Conservation (phyloP, 805 yeast species). For the Metschnikowia cubensis region DNA sequence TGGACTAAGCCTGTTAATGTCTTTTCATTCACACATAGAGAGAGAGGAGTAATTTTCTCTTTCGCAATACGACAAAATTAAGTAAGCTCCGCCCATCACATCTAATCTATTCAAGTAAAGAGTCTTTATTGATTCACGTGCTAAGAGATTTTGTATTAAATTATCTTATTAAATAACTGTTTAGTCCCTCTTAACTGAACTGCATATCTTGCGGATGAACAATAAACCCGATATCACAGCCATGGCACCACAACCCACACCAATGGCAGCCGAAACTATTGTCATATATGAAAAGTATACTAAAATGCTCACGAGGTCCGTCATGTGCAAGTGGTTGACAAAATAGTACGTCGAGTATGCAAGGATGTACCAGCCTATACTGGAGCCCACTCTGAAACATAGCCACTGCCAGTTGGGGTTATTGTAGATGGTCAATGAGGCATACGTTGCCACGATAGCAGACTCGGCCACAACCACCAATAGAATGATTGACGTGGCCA, state of each 20-base stretch:
- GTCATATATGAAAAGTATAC: constrained; percentile 71
- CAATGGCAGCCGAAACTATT: constrained; percentile 56
- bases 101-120: too few relatives aligned
- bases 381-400: constrained; percentile 62
- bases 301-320: constrained; percentile 62
- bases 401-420: constrained; percentile 82
- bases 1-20: constrained; percentile 53
- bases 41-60: background rate
- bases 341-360: constrained; percentile 67
- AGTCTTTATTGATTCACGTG: background rate
- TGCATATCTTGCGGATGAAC: constrained; percentile 61
- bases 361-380: constrained; percentile 69
- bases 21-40: constrained; percentile 5
- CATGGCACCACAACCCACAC: constrained; percentile 71
- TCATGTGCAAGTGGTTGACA: constrained; percentile 51
- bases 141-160: background rate
- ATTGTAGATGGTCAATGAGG: constrained; percentile 51
- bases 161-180: background rate
- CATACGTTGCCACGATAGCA: constrained; percentile 63
- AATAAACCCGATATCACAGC: constrained; percentile 64
- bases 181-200: constrained; percentile 54
- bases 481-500: constrained; percentile 56
- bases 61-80: constrained; percentile 3
- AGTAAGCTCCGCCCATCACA: background rate
- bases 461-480: constrained; percentile 65